Base-by-base conservation (phyloP, 1,284 basidiomycete genomes). In the Leccinum pallidistipes region DNA sequence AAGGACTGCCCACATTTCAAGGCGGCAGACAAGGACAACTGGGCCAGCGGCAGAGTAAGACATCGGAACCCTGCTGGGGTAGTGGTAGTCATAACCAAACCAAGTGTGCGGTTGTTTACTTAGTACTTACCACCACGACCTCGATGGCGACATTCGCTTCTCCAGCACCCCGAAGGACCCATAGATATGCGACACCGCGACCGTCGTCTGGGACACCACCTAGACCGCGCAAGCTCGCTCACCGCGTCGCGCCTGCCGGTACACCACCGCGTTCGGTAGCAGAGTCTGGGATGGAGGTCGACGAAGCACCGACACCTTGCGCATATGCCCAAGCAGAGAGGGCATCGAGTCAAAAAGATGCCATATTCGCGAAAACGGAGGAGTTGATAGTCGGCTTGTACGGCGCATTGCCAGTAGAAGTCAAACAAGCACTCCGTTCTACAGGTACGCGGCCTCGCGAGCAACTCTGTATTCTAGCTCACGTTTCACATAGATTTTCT, bases 1-100 rank as follows among this genome's bases (percentile, higher is more conserved):
- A 93, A 93, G 3, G 90, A 91, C 69, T 94, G 91, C 2, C 91
- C 91, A 62, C 88, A 92, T 72, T 85, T 88, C 9, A 94, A 78
- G 9, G 92, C 91, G 2, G 86, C 85, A 58, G 85, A 77, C 47
- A 93, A 79, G 34, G 85, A 90, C 29, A 93, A 78, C 71, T 92
- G 90, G 10, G 75, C 75, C n/a, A 84, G 69, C 16, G 87, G 77
- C 3, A 92, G 71, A 4, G 86, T 82, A 12, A 93, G 77, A 31
- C 80, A 75, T 40, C 78, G 80, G 66, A 91, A 92, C n/a, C 80
- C 81, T 45, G 74, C 32, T 50, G 64, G 68, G 21, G 56, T 36
- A 36, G 50, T 29, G 56, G 57, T 57, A 47, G 57, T 59, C 66
- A 68, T 70, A 21, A 36, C 36, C 36, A 36, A 31, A 36, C 36